These are phyloP conservation scores for Periglandula ipomoeae DNA, from an alignment of 2,329 filamentous ascomycete genomes.

Conservation along the genomic window DNA sequence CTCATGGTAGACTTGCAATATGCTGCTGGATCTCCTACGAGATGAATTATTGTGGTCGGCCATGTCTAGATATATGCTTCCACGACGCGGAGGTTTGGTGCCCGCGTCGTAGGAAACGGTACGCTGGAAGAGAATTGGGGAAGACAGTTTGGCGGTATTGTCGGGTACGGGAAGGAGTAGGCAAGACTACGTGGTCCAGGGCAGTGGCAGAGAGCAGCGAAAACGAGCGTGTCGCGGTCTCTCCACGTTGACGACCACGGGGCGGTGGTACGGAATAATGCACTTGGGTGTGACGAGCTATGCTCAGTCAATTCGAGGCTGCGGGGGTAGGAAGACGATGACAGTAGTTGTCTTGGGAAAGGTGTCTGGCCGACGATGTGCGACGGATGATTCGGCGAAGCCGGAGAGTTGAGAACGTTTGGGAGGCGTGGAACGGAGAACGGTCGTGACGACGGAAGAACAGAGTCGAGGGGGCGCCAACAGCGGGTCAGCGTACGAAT, in stretches of 20 bases:
- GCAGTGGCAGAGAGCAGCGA: conserved; percentile 7
- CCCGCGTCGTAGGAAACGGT: conserved; percentile 87
- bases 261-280: background rate
- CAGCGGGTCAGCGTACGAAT: conserved; percentile 5
- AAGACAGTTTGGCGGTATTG: conserved; percentile 95
- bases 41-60: conserved; percentile 53
- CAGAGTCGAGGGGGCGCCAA: background rate
- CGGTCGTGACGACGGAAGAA: background rate
- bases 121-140: conserved; percentile 75
- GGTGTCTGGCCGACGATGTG: background rate
- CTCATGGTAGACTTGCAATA: conserved; percentile 88
- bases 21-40: conserved; percentile 89
- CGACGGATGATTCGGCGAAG: conserved; percentile 1
- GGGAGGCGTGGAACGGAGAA: background rate
- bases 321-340: background rate
- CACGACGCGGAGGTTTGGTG: conserved; percentile 57
- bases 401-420: background rate
- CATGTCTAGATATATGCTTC: conserved; percentile 51
- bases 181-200: conserved; percentile 7
- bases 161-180: conserved; percentile 15
- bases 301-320: background rate
- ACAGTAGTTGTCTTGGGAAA: background rate
- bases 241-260: conserved; percentile 2
- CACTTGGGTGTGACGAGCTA: background rate
- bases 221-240: conserved; percentile 4